Conservation (phyloP, 2,329 filamentous ascomycete genomes). For the Fusarium decemcellulare region DNA sequence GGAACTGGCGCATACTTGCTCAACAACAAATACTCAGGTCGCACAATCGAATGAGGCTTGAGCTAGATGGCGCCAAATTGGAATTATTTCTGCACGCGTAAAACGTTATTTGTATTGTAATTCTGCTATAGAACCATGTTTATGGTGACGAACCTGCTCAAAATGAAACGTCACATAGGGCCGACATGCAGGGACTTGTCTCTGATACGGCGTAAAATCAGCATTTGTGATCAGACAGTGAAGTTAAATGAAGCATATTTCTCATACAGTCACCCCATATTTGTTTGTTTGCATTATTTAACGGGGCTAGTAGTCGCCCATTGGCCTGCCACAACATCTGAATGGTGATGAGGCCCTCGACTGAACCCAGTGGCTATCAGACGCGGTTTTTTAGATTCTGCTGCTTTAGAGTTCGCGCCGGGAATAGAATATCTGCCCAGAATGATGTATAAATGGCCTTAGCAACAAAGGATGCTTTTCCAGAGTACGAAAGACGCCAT, state of each 20-base stretch:
- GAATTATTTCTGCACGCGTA: not conserved
- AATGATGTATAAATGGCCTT: not conserved
- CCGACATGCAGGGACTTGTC: not conserved
- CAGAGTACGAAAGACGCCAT: not conserved
- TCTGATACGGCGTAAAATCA: not conserved
- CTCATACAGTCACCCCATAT: not conserved
- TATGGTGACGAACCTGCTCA: not conserved
- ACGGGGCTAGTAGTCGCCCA: not conserved
- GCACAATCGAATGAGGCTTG: not conserved
- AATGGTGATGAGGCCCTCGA: not conserved
- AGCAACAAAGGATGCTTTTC: too few relatives aligned
- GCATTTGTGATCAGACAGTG: not conserved
- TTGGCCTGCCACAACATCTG: not conserved
- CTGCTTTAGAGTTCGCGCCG: too few relatives aligned
- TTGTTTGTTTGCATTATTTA: not conserved
- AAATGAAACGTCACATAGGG: not conserved
- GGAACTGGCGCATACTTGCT: conserved; percentile 13
- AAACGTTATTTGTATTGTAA: not conserved
- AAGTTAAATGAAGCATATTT: not conserved
- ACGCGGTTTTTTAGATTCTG: too few relatives aligned
- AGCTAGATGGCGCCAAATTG: not conserved
- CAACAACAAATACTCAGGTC: not conserved
- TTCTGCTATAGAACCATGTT: not conserved
- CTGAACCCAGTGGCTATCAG: not conserved
- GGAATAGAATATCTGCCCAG: not conserved